A percentile compares a stretch with the other conserved stretches of the same genome.
These are phyloP conservation scores for Macrophomina pseudophaseolina DNA, from an alignment of 2,329 filamentous ascomycete genomes.

Conservation along the genomic window DNA sequence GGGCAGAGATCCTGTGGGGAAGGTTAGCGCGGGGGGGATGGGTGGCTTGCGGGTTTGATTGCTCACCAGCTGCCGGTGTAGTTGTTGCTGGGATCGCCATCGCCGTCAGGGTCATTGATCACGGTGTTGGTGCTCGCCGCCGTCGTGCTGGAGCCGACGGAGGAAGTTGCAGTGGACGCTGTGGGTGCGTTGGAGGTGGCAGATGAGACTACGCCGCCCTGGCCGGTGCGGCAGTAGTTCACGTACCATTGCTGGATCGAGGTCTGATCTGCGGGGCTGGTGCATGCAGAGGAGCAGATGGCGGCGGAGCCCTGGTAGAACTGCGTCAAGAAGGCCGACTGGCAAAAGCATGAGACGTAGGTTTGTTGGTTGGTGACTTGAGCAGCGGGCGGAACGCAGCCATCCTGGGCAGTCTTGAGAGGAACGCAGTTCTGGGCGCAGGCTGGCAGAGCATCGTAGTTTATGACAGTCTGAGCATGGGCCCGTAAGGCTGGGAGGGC, in stretches of 20 bases:
- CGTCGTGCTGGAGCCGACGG: neutral
- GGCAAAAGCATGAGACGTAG: constrained; percentile 77
- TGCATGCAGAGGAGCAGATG: constrained; percentile 69
- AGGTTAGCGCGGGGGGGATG: neutral
- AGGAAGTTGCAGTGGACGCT: constrained; percentile 28
- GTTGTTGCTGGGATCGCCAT: constrained; percentile 33
- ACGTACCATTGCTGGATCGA: constrained; percentile 74
- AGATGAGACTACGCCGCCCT: constrained; percentile 31
- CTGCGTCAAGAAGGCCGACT: constrained; percentile 63
- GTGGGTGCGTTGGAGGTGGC: constrained; percentile 38
- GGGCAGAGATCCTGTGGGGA: constrained; percentile 64
- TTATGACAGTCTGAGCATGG: constrained; percentile 26
- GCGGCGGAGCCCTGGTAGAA: constrained; percentile 48
- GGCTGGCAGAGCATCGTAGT: constrained; percentile 40
- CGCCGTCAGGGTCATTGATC: constrained; percentile 33
- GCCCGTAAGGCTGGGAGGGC: neutral
- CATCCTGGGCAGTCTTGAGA: constrained; percentile 63
- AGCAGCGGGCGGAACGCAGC: constrained; percentile 67
- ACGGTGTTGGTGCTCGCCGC: constrained; percentile 33
- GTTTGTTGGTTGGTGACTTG: constrained; percentile 55
- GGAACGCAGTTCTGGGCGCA: constrained; percentile 43
- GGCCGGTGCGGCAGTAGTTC: constrained; percentile 59
- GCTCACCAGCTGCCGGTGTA: constrained; percentile 32
- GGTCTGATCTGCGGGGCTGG: constrained; percentile 56
- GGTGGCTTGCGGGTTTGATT: neutral